Evolutionary conservation across 176 grass and related monocot species (phyloP).

Genomic region (Melocanna baccifera): DNA sequence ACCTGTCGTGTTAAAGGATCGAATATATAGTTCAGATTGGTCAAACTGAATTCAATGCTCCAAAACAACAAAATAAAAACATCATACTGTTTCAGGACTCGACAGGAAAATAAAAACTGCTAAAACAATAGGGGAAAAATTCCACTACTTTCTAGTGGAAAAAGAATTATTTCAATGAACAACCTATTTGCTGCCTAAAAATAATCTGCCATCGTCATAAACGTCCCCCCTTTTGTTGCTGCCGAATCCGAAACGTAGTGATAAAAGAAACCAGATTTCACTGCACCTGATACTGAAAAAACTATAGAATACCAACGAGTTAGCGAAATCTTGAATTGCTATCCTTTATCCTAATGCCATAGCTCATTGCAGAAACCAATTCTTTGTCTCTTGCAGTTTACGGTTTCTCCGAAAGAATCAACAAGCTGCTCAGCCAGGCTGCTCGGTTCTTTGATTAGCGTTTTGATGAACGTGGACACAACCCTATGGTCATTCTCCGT

Average conservation of each 20-base stretch:
- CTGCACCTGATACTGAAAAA: constrained; percentile 25
- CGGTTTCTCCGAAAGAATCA: constrained; percentile 69
- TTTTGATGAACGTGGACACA: constrained; percentile 65
- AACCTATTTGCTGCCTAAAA: constrained; percentile 41
- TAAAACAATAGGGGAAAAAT: constrained; percentile 1
- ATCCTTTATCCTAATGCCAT: constrained; percentile 55
- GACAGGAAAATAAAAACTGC: not conserved
- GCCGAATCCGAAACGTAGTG: not conserved
- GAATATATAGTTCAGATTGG: not conserved
- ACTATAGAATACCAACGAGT: constrained; percentile 33
- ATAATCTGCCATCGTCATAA: constrained; percentile 16
- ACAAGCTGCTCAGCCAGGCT: constrained; percentile 77
- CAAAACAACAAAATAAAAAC: not conserved
- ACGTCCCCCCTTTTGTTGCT: not conserved
- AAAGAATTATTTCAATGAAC: constrained; percentile 29
- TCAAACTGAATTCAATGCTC: not conserved
- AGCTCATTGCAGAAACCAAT: constrained; percentile 64
- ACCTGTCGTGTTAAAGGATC: too few relatives aligned
- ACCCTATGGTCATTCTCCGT: constrained; percentile 60
- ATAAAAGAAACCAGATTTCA: constrained; percentile 26
- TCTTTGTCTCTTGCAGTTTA: constrained; percentile 61
- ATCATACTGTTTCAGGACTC: constrained; percentile 13
- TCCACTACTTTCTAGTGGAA: constrained; percentile 16
- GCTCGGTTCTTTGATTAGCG: constrained; percentile 56
- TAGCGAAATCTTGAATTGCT: constrained; percentile 26